These are phyloP conservation scores for Begonia peltatifolia DNA, from an alignment of 306 rosid species.

Conservation along the genomic window DNA sequence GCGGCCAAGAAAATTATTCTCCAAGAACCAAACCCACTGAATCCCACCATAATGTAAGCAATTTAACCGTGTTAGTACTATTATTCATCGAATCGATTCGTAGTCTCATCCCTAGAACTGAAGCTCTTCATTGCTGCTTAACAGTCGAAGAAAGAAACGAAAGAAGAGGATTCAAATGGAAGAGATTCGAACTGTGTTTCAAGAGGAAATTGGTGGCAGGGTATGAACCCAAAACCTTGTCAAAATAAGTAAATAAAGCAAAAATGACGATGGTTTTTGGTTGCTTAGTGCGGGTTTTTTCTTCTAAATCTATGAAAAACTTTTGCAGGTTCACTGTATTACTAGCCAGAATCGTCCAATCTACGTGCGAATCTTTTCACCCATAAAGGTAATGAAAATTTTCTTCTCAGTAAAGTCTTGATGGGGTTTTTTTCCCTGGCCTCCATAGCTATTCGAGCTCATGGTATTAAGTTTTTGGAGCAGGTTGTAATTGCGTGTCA, in stretches of 20 bases:
- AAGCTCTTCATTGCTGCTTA: neutral
- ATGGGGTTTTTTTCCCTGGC: neutral
- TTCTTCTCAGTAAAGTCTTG: neutral
- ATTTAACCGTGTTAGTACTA: too few relatives aligned
- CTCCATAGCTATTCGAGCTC: too few relatives aligned
- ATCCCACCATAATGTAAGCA: conserved; percentile 41
- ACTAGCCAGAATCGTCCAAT: conserved; percentile 17
- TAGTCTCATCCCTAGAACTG: too few relatives aligned
- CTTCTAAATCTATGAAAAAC: neutral
- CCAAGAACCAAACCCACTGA: conserved; percentile 40
- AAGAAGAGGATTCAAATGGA: conserved; percentile 36
- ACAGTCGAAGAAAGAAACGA: conserved; percentile 50
- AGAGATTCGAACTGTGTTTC: conserved; percentile 40
- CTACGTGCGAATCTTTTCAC: neutral
- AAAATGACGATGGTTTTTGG: neutral
- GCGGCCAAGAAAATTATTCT: conserved; percentile 80
- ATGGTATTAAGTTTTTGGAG: too few relatives aligned
- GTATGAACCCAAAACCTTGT: conserved; percentile 15
- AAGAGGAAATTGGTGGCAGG: conserved; percentile 97
- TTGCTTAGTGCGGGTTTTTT: neutral
- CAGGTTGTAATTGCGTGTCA: too few relatives aligned
- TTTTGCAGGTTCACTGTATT: conserved; percentile 75
- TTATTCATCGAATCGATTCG: too few relatives aligned
- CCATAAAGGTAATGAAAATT: neutral
- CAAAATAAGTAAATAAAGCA: neutral